A percentile compares a stretch with the other conserved stretches of the same genome.
Evolutionary conservation across 768 basidiomycete species (phyloP).

Genomic region (Leccinellum rugosiceps): DNA sequence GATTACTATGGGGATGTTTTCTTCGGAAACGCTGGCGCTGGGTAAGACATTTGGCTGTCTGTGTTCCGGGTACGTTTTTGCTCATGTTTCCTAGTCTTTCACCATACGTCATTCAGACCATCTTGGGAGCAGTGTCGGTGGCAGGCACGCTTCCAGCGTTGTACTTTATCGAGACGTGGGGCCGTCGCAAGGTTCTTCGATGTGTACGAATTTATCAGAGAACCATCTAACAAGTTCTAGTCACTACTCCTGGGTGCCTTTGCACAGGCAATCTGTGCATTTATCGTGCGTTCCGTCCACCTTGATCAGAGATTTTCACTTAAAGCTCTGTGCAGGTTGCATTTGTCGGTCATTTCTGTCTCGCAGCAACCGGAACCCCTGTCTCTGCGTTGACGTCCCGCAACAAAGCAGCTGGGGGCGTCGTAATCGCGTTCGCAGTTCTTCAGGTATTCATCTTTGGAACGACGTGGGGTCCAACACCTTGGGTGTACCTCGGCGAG

Average conservation of each 20-base stretch:
- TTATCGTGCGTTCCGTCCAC: constrained; percentile 45
- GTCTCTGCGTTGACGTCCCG: constrained; percentile 45
- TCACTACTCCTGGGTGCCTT: constrained; percentile 65
- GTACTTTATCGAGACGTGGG: constrained; percentile 66
- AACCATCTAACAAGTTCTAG: constrained; percentile 26
- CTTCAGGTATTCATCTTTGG: constrained; percentile 70
- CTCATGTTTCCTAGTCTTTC: constrained; percentile 39
- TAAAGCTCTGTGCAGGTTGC: constrained; percentile 45
- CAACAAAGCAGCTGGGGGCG: constrained; percentile 61
- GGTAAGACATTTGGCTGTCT: constrained; percentile 33
- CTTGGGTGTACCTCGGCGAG: constrained; percentile 77
- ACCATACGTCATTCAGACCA: constrained; percentile 72
- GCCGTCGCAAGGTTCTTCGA: constrained; percentile 56
- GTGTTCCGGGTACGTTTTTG: background rate
- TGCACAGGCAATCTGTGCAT: constrained; percentile 55
- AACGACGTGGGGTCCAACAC: constrained; percentile 76
- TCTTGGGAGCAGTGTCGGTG: constrained; percentile 73
- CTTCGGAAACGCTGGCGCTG: constrained; percentile 70
- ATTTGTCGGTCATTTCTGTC: constrained; percentile 65
- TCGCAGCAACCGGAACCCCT: constrained; percentile 53
- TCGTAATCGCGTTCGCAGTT: constrained; percentile 73
- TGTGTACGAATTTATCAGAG: background rate
- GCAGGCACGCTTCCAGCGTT: constrained; percentile 70
- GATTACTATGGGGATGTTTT: constrained; percentile 81
- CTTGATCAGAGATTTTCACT: background rate